Evolutionary conservation across 108 stramenopile species (phyloP).

Genomic region (Pseudonitzschia delicatissima): DNA sequence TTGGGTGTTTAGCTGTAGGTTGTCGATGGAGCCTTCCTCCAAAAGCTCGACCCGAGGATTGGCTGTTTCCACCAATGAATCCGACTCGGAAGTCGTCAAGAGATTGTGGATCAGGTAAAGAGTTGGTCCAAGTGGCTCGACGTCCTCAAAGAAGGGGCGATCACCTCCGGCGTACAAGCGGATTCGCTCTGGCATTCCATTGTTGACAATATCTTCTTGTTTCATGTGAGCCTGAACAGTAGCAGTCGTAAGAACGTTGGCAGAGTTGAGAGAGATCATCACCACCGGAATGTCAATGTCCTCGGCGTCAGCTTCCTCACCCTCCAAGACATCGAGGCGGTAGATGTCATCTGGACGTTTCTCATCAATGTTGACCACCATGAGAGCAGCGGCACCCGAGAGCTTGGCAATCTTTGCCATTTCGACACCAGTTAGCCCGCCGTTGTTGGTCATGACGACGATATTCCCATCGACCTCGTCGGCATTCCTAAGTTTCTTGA

Average conservation of each 20-base stretch:
- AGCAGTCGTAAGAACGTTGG: constrained; percentile 81
- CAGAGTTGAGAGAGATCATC: constrained; percentile 84
- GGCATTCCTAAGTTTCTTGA: constrained; percentile 54
- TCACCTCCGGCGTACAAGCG: constrained; percentile 87
- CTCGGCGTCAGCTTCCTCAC: constrained; percentile 51
- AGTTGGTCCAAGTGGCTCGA: constrained; percentile 49
- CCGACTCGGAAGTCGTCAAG: constrained; percentile 68
- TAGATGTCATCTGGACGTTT: constrained; percentile 79
- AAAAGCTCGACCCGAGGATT: constrained; percentile 40
- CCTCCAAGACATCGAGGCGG: constrained; percentile 49
- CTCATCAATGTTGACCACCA: constrained; percentile 83
- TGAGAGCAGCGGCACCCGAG: constrained; percentile 78
- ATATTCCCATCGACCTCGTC: constrained; percentile 80
- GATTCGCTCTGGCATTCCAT: constrained; percentile 55
- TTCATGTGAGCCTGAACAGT: constrained; percentile 52
- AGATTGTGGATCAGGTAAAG: constrained; percentile 90
- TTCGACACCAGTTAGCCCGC: constrained; percentile 58
- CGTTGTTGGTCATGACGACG: constrained; percentile 82
- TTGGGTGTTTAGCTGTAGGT: constrained; percentile 46
- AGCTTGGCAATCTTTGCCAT: constrained; percentile 83
- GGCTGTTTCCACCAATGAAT: constrained; percentile 50
- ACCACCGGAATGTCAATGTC: constrained; percentile 85
- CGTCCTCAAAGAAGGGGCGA: constrained; percentile 91
- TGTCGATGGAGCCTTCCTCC: constrained; percentile 32
- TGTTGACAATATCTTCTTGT: constrained; percentile 45